These are phyloP conservation scores for Angophora floribunda DNA, from an alignment of 345 rosid species.

Conservation along the genomic window DNA sequence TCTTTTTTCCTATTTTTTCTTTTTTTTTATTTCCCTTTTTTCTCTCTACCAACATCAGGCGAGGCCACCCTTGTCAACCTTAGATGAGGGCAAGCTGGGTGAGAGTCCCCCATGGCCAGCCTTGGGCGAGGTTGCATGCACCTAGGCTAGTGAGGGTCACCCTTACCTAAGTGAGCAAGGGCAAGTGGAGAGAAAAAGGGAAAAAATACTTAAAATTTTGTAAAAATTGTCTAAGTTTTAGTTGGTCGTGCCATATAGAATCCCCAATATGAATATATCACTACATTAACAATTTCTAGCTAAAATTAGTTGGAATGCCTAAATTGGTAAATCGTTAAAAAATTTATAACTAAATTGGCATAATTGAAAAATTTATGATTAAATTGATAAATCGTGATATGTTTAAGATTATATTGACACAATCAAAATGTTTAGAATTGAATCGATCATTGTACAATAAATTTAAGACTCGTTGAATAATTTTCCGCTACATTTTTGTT, in stretches of 20 bases:
- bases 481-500: neutral
- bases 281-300: too few species aligned
- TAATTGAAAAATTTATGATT: fast-evolving
- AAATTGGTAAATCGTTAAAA: neutral
- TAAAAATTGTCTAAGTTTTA: neutral
- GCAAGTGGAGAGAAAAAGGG: too few species aligned
- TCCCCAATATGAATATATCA: too few species aligned
- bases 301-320: neutral
- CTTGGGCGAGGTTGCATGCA: neutral
- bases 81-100: neutral
- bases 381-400: neutral
- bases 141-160: neutral
- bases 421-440: neutral
- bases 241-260: too few species aligned
- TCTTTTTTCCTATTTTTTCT: fast-evolving
- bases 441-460: neutral
- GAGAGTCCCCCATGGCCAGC: neutral
- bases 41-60: neutral
- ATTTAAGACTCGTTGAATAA: neutral
- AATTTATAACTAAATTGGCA: neutral
- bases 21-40: neutral
- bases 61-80: neutral
- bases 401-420: neutral
- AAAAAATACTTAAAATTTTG: neutral
- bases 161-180: too few species aligned